Conservation (phyloP, 208 protist genomes). For the Crithidia thermophila region DNA sequence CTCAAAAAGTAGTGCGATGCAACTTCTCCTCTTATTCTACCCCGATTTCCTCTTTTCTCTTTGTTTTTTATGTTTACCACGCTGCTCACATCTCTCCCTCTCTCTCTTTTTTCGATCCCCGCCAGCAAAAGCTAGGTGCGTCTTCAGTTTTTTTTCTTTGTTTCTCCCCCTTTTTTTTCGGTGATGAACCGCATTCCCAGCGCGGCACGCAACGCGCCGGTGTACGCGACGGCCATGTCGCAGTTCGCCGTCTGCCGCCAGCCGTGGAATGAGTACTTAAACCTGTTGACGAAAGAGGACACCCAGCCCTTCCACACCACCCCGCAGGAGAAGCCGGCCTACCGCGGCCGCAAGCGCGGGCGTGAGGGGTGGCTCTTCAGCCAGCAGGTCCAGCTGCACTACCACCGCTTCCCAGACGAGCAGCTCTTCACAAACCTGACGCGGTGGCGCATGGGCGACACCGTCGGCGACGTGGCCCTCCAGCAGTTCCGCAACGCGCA, state of each 20-base stretch:
- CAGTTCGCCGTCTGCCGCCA: conserved; percentile 85
- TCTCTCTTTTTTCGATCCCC: neutral
- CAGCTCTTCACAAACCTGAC: conserved; percentile 86
- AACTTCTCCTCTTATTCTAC: neutral
- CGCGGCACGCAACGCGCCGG: conserved; percentile 37
- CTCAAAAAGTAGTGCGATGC: too few relatives aligned
- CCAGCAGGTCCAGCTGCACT: conserved; percentile 91
- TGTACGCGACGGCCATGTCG: conserved; percentile 73
- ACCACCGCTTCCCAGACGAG: conserved; percentile 89
- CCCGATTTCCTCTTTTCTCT: neutral
- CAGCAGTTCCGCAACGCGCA: conserved; percentile 93
- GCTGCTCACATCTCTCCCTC: neutral
- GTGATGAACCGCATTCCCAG: conserved; percentile 39
- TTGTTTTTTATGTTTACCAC: neutral
- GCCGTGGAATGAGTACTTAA: conserved; percentile 87
- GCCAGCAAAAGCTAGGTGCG: neutral
- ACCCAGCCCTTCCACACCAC: conserved; percentile 72
- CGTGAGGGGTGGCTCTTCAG: conserved; percentile 89
- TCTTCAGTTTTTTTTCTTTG: neutral
- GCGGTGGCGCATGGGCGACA: conserved; percentile 85
- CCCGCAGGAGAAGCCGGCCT: conserved; percentile 81
- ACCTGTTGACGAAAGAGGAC: conserved; percentile 76
- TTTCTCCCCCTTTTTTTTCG: neutral
- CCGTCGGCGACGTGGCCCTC: conserved; percentile 82
- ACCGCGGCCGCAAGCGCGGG: conserved; percentile 81